Evolutionary conservation across 2,329 filamentous ascomycete species (phyloP).

Genomic region (Tolypocladium paradoxum): DNA sequence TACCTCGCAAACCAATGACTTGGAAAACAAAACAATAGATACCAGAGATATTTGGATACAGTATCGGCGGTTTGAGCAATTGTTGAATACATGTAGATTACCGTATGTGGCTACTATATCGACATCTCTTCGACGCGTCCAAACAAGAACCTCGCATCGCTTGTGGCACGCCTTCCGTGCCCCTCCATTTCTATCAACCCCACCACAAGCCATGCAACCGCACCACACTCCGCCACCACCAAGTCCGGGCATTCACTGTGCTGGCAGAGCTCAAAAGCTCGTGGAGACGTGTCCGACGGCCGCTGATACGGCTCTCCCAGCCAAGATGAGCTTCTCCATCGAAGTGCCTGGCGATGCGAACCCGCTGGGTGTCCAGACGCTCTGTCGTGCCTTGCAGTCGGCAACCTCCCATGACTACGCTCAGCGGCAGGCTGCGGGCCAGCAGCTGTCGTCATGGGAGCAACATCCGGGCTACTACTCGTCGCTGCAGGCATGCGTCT

Average conservation of each 20-base stretch:
- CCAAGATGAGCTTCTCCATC: conserved; percentile 56
- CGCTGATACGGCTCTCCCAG: conserved; percentile 1
- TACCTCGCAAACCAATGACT: not conserved
- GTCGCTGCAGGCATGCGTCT: conserved; percentile 48
- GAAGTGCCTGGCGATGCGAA: conserved; percentile 76
- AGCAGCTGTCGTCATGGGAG: conserved; percentile 66
- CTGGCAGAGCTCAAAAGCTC: not conserved
- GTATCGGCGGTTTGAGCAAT: too few species aligned
- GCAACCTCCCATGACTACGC: conserved; percentile 52
- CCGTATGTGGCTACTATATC: not conserved
- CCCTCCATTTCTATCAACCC: not conserved
- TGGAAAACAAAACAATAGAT: not conserved
- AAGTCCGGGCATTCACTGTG: not conserved
- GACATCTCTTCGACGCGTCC: not conserved
- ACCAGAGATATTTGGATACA: not conserved
- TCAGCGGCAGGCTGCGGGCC: conserved; percentile 55
- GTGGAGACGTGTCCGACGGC: not conserved
- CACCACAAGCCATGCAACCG: not conserved
- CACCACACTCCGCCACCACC: not conserved
- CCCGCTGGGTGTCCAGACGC: conserved; percentile 51
- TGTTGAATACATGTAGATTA: not conserved
- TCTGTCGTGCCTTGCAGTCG: conserved; percentile 53
- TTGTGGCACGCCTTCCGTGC: not conserved
- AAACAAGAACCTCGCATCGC: not conserved
- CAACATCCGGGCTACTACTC: conserved; percentile 54